These are phyloP conservation scores for Chloris gayana DNA, from an alignment of 176 grass and related monocot species.

Conservation along the genomic window DNA sequence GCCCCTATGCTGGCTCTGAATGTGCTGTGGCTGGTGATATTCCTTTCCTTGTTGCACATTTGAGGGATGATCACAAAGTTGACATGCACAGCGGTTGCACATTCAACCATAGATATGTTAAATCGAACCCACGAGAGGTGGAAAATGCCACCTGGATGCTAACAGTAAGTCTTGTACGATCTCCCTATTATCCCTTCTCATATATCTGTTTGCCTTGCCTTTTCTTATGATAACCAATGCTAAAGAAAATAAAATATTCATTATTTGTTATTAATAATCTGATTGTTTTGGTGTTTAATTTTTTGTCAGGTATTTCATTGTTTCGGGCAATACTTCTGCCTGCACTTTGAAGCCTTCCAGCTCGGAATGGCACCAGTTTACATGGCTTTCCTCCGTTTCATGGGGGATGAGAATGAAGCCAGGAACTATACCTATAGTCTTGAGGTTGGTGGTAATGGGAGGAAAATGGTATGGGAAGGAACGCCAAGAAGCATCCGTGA, in stretches of 20 bases:
- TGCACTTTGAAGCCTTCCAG: conserved; percentile 92
- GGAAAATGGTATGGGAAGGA: conserved; percentile 92
- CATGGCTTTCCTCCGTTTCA: conserved; percentile 92
- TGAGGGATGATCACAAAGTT: conserved; percentile 67
- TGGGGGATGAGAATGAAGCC: conserved; percentile 88
- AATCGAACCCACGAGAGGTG: conserved; percentile 61
- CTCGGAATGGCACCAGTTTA: conserved; percentile 86
- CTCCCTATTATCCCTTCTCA: not conserved
- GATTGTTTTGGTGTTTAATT: not conserved
- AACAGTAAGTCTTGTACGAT: conserved; percentile 48
- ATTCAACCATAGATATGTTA: conserved; percentile 67
- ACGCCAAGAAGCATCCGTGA: conserved; percentile 83
- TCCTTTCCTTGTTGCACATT: conserved; percentile 65
- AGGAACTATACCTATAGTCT: conserved; percentile 86
- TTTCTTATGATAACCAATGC: not conserved
- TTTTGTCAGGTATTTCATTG: conserved; percentile 80
- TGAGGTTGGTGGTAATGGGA: conserved; percentile 68
- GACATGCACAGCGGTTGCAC: conserved; percentile 63
- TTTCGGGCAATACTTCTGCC: conserved; percentile 90
- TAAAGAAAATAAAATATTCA: not conserved
- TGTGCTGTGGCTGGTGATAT: conserved; percentile 70
- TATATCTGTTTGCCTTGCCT: not conserved
- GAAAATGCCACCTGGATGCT: conserved; percentile 69
- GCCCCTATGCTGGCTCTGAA: conserved; percentile 64
- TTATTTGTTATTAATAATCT: not conserved